Base-by-base conservation (phyloP, 768 basidiomycete genomes). In the Tephrocybe sp. region DNA sequence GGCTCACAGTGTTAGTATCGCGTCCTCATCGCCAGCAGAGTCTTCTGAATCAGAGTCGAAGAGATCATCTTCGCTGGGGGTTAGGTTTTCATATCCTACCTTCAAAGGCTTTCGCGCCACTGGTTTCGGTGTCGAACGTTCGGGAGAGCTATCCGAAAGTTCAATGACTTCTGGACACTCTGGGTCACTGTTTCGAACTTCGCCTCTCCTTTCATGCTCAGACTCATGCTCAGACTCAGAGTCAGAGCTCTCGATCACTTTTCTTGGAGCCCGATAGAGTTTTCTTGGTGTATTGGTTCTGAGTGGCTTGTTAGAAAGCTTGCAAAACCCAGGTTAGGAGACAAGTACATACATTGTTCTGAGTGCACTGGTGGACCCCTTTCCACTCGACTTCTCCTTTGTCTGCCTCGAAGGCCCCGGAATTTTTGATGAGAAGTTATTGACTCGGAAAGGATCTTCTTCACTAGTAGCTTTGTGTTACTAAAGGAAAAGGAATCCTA, bases 1-100 rank as follows among this genome's bases (percentile, higher is more conserved):
- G 6, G 60, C 76, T 58, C 51, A 73, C 76, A 71, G 50, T n/a
- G 61, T 61, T 19, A 74, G 60, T 43, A 79, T 70, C 3, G 69
- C 65, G 5, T 66, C 68, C 39, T 71, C 62, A 39, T 73, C 64
- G n/a, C 59, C 55, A 26, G 42, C 45, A 33, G 55, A 62, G 5
- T 68, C 69, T 17, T 71, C 72, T 20, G 64, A 66, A 16, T 50
- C 59, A 54, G 64, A 66, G 38, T 68, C 57, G 22, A 33, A 39
- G 4, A 22, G n/a, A 43, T 49, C 35, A 3, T 52, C 30, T 35
- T 43, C 39, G 34, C 19, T 32, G 3, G 14, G 12, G 13, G 20
- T 22, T 17, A 45, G 14, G 5, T 19, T 12, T 4, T 17, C 19
- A 8, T 8, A 10, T 32, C 9, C 19, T 6, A 32, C 40, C 65